phyloP scores from a whole-genome alignment of 148 eudicot genomes.

The Cornus suecica region DNA sequence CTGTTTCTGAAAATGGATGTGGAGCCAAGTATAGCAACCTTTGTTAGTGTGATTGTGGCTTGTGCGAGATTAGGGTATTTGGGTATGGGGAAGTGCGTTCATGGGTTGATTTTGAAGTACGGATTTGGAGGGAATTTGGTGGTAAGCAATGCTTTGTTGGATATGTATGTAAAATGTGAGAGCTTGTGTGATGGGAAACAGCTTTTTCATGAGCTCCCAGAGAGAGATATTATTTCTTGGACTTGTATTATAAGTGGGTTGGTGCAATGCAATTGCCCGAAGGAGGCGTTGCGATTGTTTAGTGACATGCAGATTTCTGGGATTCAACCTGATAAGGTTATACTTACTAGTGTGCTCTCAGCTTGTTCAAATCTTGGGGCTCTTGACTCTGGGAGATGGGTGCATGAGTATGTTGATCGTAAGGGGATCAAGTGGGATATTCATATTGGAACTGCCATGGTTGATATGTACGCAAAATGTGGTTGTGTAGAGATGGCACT shows the following conservation, averaged over 20 bases:
- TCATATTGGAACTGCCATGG: slow-evolving; percentile 6
- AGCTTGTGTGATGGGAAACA: neutral
- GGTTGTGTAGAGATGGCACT: slow-evolving; percentile 11
- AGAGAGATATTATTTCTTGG: slow-evolving; percentile 1
- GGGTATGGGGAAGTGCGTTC: neutral
- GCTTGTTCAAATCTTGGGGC: slow-evolving; percentile 7
- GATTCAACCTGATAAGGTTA: neutral
- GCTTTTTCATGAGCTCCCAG: neutral
- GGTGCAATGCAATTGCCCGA: neutral
- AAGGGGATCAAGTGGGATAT: neutral
- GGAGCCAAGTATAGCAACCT: neutral
- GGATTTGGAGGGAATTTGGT: neutral
- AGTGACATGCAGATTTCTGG: neutral
- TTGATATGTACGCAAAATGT: slow-evolving; percentile 14
- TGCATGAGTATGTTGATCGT: slow-evolving; percentile 6
- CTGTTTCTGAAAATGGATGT: neutral
- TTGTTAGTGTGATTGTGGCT: slow-evolving; percentile 6
- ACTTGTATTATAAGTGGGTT: neutral
- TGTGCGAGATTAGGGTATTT: neutral
- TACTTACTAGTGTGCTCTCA: neutral
- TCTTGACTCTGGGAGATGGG: slow-evolving; percentile 5
- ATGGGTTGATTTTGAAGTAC: neutral
- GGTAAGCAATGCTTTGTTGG: slow-evolving; percentile 1
- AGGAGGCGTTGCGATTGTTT: neutral
- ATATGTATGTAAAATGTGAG: neutral